phyloP scores from a whole-genome alignment of 2,329 filamentous ascomycete species.

The Fusarium devonianum region DNA sequence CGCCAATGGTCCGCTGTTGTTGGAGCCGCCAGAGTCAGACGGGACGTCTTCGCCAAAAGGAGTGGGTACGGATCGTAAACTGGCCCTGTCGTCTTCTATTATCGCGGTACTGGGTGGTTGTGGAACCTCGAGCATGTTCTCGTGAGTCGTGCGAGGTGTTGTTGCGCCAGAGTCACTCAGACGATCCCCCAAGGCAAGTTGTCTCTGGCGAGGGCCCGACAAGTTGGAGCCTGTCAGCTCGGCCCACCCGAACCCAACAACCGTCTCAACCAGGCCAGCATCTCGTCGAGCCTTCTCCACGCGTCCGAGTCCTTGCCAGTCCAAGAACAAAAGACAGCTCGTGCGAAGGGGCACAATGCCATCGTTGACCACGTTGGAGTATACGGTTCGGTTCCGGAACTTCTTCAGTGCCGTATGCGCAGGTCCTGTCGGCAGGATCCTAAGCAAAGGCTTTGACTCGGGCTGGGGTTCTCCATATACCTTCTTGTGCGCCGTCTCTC shows the following conservation, averaged over 20 bases:
- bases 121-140: conserved; percentile 67
- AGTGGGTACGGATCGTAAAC: conserved; percentile 56
- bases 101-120: conserved; percentile 72
- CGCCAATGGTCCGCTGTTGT: conserved; percentile 60
- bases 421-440: conserved; percentile 89
- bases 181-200: conserved; percentile 49
- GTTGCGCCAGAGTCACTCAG: conserved; percentile 46
- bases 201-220: conserved; percentile 53
- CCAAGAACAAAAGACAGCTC: conserved; percentile 93
- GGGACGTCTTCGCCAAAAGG: conserved; percentile 39
- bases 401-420: conserved; percentile 86
- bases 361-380: conserved; percentile 97
- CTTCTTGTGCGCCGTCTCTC: conserved; percentile 51
- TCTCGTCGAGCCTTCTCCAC: conserved; percentile 95
- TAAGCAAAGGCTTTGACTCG: conserved; percentile 85
- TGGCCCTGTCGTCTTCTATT: conserved; percentile 70
- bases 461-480: conserved; percentile 58
- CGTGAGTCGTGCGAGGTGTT: conserved; percentile 43
- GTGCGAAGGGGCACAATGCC: conserved; percentile 95
- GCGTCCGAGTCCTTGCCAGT: conserved; percentile 92
- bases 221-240: conserved; percentile 81
- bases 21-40: conserved; percentile 40
- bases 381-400: conserved; percentile 90
- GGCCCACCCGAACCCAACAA: conserved; percentile 93
- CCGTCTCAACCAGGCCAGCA: conserved; percentile 89